Evolutionary conservation across 2,329 filamentous ascomycete species (phyloP), one percentile per base, ranked within the genome.

Genomic region (Nectriaceae sp.): DNA sequence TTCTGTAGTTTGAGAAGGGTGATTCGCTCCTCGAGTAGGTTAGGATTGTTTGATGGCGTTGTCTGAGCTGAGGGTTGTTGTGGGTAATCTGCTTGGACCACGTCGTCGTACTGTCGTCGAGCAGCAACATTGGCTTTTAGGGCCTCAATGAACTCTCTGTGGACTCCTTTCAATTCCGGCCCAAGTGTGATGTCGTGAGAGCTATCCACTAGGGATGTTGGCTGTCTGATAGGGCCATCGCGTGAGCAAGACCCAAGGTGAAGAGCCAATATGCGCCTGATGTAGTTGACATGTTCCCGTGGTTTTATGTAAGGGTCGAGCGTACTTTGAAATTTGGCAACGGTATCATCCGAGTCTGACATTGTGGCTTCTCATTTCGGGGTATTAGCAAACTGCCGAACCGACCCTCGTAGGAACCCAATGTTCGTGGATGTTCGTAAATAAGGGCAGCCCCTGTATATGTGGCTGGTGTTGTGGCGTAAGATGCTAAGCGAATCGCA

Each of bases 231-330:
- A 21, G 72, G 65, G n/a, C 69, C 72, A 50, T 72, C 67, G 15
- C 73, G 67, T 16, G 78, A 61, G 54, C 71, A 75, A 19, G 75
- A 72, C 21, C 73, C 74, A 4, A 87, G 68, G 54, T 84, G 75
- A 18, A 78, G 72, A 36, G 79, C 74, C 39, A 84, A 61, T 22
- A 83, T 68, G 42, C 77, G 78, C 52, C 80, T 74, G 47, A 86
- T 79, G 40, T 78, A 77, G 29, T 75, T 70, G 41, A 76, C 73
- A 55, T 86, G 79, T 48, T 84, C 80, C 21, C 81, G 75, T 21
- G 78, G 74, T 43, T 79, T 80, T 47, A 85, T 70, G 51, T 75
- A 83, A 4, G 78, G 76, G 26, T 72, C 68, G 19, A 87, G 70
- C 16, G 65, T 68, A 35, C 68, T 65, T 46, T 75, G 71, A 26